Base-by-base conservation (phyloP, 257 asterid genomes). In the Solanum peruvianum region DNA sequence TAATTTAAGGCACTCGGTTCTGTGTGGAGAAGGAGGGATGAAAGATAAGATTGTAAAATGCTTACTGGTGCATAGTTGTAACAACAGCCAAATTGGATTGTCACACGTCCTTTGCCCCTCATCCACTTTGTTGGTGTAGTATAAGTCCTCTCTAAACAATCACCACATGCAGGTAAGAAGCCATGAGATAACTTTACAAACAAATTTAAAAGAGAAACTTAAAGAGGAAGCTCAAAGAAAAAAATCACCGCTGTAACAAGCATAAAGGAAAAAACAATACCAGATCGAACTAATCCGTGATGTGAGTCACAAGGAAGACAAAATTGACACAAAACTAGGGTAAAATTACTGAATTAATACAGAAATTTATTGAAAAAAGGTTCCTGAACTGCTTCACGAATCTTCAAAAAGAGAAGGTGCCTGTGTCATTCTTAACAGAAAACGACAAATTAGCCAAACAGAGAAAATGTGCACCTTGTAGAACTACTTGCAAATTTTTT, bases 11-110 rank as follows among this genome's bases (percentile, higher is more conserved):
- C 64, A 77, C 84, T 44, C 41, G 16, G 62, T 80, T 29, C 42
- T 29, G 44, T 81, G 69, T 18, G 85, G 45, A 10, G 67, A 29
- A 41, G 85, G 45, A 49, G 41, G 11, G 42, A 47, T 81, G 37
- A 47, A 67, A 49, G 44, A 81, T 81, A 29, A 86, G 49, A 71
- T 23, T 23, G 42, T 41, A 23, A 33, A 33, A 83, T 66, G 75
- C 84, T 88, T 75, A 90, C 93, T 37, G 41, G 39, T 39, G 91
- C 87, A 73, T 92, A 89, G 77, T 89, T 90, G 88, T 90, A 90
- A 78, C 94, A 89, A 86, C 94, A 92, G 64, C 94, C 94, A 73
- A 92, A 92, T 76, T 92, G 94, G 23, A 92, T 83, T 16, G 94
- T 90, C 27, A 89, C 91, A 23, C 91, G 92, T 10, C 94, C 94